Conservation (phyloP, 2,329 filamentous ascomycete genomes). For the Alternaria infectoria region DNA sequence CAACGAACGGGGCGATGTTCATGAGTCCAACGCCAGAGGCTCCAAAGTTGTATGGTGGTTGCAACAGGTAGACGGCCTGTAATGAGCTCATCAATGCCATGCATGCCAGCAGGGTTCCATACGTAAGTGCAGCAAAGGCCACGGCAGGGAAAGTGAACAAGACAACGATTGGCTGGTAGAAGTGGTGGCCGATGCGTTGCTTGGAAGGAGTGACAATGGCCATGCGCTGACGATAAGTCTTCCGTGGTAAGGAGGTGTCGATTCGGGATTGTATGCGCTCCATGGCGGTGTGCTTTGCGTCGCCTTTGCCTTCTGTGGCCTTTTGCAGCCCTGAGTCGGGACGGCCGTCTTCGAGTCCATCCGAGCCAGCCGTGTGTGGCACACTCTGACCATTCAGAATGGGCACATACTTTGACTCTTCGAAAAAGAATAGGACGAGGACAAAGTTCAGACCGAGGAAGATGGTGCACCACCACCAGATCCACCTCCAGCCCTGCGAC, state of each 20-base stretch:
- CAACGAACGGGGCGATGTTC: slow-evolving; percentile 51
- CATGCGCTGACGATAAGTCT: slow-evolving; percentile 54
- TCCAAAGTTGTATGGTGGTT: slow-evolving; percentile 51
- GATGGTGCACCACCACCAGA: slow-evolving; percentile 58
- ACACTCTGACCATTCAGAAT: slow-evolving; percentile 13
- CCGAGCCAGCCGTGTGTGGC: not conserved
- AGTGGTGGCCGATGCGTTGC: slow-evolving; percentile 31
- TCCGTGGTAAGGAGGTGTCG: slow-evolving; percentile 43
- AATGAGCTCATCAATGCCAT: slow-evolving; percentile 48
- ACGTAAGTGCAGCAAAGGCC: slow-evolving; percentile 41
- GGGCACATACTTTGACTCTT: slow-evolving; percentile 40
- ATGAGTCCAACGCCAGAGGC: slow-evolving; percentile 49
- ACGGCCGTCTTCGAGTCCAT: not conserved
- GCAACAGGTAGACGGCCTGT: slow-evolving; percentile 46
- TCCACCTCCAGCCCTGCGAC: slow-evolving; percentile 58
- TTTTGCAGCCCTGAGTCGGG: not conserved
- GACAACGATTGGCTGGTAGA: slow-evolving; percentile 47
- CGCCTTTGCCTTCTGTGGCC: slow-evolving; percentile 3
- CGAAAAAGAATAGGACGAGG: slow-evolving; percentile 54
- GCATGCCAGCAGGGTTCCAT: slow-evolving; percentile 47
- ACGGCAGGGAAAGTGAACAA: slow-evolving; percentile 51
- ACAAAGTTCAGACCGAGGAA: slow-evolving; percentile 49
- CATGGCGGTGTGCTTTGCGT: slow-evolving; percentile 1
- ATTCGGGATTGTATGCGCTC: slow-evolving; percentile 24
- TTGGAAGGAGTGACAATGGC: slow-evolving; percentile 43